Evolutionary conservation across 2,329 filamentous ascomycete species (phyloP).

Genomic region (Sordariomycetes sp.): DNA sequence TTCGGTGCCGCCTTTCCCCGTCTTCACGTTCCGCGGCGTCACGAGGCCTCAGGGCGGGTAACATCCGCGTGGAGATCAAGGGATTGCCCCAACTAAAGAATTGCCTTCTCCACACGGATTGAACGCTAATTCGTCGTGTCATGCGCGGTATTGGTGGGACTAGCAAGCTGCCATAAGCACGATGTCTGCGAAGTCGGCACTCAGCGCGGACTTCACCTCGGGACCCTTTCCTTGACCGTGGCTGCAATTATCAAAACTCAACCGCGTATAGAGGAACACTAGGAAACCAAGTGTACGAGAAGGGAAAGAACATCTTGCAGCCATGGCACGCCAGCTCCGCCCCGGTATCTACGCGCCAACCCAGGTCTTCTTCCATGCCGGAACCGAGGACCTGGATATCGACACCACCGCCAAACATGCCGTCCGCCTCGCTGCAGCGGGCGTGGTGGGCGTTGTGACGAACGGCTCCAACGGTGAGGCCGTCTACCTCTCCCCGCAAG

Average conservation of each 20-base stretch:
- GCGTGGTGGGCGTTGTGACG: constrained; percentile 56
- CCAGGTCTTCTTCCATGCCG: constrained; percentile 55
- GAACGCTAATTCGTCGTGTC: not conserved
- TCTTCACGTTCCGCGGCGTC: not conserved
- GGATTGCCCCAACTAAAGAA: not conserved
- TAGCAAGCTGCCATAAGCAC: not conserved
- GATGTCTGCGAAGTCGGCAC: not conserved
- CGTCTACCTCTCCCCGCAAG: constrained; percentile 32
- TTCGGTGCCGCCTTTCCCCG: not conserved
- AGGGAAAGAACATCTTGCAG: not conserved
- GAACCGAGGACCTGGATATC: constrained; percentile 48
- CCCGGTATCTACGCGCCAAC: constrained; percentile 58
- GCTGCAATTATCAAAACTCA: not conserved
- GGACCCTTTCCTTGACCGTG: not conserved
- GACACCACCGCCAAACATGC: constrained; percentile 44
- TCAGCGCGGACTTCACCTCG: not conserved
- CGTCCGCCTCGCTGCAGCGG: constrained; percentile 52
- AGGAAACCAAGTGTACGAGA: not conserved
- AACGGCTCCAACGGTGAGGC: constrained; percentile 63
- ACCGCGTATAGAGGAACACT: not conserved
- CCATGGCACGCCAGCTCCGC: constrained; percentile 31
- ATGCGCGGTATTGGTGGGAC: not conserved
- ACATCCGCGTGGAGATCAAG: not conserved
- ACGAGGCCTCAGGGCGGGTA: too few species aligned
- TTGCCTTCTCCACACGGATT: not conserved